phyloP scores from a whole-genome alignment of 2,329 filamentous ascomycete species.

The Chaetomium sp. region DNA sequence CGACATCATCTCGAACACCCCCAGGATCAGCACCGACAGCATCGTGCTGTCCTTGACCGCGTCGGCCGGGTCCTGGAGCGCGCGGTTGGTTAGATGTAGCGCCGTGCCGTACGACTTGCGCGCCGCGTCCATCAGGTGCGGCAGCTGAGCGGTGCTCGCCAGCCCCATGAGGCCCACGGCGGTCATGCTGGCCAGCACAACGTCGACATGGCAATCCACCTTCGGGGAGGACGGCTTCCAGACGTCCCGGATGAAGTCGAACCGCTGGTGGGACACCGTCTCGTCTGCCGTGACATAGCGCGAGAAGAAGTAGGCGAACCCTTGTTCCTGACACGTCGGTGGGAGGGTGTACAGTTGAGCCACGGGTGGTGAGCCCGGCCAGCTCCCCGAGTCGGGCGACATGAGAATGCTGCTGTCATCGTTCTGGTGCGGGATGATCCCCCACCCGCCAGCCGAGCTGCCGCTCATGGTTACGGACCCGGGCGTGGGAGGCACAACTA shows the following conservation, averaged over 20 bases:
- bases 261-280: conserved; percentile 42
- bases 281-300: conserved; percentile 43
- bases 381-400: conserved; percentile 30
- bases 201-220: conserved; percentile 34
- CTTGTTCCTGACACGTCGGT: conserved; percentile 36
- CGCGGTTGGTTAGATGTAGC: conserved; percentile 43
- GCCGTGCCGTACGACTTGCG: conserved; percentile 46
- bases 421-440: conserved; percentile 20
- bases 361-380: conserved; percentile 26
- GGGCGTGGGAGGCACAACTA: conserved; percentile 18
- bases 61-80: conserved; percentile 39
- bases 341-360: conserved; percentile 29
- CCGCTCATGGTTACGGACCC: neutral
- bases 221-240: conserved; percentile 39
- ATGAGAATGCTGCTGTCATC: conserved; percentile 27
- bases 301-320: conserved; percentile 45
- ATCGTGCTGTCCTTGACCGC: conserved; percentile 45
- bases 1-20: conserved; percentile 49
- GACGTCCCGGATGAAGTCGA: conserved; percentile 47
- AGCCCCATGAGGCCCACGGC: conserved; percentile 49
- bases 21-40: conserved; percentile 46
- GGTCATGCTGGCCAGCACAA: conserved; percentile 46
- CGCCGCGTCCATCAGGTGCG: conserved; percentile 40
- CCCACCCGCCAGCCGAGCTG: conserved; percentile 9
- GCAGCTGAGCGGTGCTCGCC: conserved; percentile 38